Conservation (phyloP, 2,329 filamentous ascomycete genomes). For the Spiromastix sp. region DNA sequence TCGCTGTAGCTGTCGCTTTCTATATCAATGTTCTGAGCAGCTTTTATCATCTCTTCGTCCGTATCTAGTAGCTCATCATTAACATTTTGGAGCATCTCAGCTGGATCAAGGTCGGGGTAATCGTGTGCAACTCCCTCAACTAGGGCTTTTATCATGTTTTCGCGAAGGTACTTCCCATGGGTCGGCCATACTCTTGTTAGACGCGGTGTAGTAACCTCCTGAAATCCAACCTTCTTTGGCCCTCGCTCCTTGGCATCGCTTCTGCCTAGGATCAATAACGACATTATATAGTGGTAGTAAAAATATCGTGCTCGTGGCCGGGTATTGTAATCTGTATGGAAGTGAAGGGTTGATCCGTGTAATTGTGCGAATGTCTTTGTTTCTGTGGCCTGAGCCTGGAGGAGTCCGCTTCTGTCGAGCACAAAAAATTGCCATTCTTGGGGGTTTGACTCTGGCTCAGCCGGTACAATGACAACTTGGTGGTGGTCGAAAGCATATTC, state of each 20-base stretch:
- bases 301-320: conserved; percentile 3
- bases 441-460: neutral
- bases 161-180: conserved; percentile 4
- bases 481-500: no score
- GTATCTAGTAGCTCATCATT: no score
- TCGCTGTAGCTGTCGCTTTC: no score
- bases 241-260: neutral
- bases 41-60: no score
- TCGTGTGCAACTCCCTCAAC: conserved; percentile 1
- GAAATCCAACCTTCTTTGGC: neutral
- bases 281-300: conserved; percentile 1
- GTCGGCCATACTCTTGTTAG: conserved; percentile 1
- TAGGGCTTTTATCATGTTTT: conserved; percentile 3
- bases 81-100: no score
- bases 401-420: neutral
- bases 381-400: neutral
- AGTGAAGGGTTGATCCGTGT: conserved; percentile 1
- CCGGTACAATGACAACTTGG: conserved; percentile 3
- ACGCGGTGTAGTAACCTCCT: neutral
- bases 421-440: conserved; percentile 1
- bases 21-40: no score
- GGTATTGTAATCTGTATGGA: neutral
- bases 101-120: no score
- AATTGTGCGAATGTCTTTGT: conserved; percentile 3
- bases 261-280: neutral